A percentile compares a stretch with the other conserved stretches of the same genome.
Evolutionary conservation across 345 rosid species (phyloP).

Genomic region (Excoecaria agallocha): DNA sequence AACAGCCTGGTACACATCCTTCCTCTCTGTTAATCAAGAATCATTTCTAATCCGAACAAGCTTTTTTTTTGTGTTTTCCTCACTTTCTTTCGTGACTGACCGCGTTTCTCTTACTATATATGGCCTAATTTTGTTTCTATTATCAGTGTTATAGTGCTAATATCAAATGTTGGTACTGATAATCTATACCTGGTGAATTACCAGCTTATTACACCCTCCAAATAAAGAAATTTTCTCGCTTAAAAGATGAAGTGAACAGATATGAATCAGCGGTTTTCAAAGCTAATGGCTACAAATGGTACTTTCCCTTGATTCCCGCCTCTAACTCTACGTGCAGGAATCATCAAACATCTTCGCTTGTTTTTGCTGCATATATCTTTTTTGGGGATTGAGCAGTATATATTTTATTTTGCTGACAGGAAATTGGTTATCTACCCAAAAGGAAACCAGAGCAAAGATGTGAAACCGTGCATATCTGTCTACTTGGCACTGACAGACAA

Average conservation of each 20-base stretch:
- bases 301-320: not conserved
- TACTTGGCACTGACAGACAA: slow-evolving; percentile 49
- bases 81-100: not conserved
- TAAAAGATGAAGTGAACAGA: slow-evolving; percentile 42
- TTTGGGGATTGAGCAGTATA: not conserved
- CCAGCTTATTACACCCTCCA: slow-evolving; percentile 55
- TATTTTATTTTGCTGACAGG: slow-evolving; percentile 29
- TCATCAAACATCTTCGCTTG: not conserved
- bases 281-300: slow-evolving; percentile 80
- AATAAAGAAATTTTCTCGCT: slow-evolving; percentile 49
- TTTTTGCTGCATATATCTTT: too few species aligned
- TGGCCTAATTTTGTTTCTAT: not conserved
- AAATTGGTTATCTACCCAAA: slow-evolving; percentile 56
- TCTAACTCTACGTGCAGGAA: not conserved
- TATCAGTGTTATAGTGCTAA: not conserved
- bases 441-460: slow-evolving; percentile 62
- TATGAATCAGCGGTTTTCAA: slow-evolving; percentile 62
- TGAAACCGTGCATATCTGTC: slow-evolving; percentile 47
- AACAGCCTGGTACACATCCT: not conserved
- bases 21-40: not conserved
- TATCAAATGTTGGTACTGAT: slow-evolving; percentile 14
- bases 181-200: slow-evolving; percentile 40
- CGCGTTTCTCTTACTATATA: not conserved
- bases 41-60: not conserved
- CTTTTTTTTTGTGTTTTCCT: not conserved